phyloP scores from a whole-genome alignment of 495 filamentous ascomycete genomes.

The Penicillium paradoxum region DNA sequence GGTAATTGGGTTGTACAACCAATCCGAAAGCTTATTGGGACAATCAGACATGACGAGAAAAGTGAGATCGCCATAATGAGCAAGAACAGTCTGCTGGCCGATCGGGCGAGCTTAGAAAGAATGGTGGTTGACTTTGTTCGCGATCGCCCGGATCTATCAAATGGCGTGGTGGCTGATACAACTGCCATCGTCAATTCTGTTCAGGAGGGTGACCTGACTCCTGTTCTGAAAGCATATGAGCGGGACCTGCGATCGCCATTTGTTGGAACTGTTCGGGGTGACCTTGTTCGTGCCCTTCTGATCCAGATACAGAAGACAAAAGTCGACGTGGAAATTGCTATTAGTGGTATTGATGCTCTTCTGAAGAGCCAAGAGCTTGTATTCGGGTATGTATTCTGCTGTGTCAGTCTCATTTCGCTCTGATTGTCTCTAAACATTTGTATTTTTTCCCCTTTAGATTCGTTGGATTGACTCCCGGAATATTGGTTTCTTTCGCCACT shows the following conservation, averaged over 20 bases:
- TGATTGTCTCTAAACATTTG: conserved; percentile 15
- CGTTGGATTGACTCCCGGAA: conserved; percentile 83
- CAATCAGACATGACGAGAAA: conserved; percentile 83
- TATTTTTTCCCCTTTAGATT: conserved; percentile 46
- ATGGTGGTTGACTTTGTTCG: conserved; percentile 96
- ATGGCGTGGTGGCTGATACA: conserved; percentile 50
- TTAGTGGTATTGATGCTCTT: conserved; percentile 87
- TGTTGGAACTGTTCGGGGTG: conserved; percentile 70
- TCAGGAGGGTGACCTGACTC: conserved; percentile 85
- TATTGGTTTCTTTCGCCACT: conserved; percentile 74
- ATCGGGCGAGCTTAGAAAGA: conserved; percentile 84
- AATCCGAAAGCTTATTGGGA: conserved; percentile 72
- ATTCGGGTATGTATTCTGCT: conserved; percentile 58
- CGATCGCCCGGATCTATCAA: conserved; percentile 59
- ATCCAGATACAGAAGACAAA: conserved; percentile 99
- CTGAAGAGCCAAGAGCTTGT: conserved; percentile 95
- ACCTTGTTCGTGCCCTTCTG: conserved; percentile 82
- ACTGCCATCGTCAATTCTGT: conserved; percentile 69
- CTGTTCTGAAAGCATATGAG: conserved; percentile 86
- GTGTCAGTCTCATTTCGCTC: not conserved
- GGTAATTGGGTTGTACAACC: conserved; percentile 92
- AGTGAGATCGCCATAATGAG: conserved; percentile 96
- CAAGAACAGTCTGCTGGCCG: conserved; percentile 78
- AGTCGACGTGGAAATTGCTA: conserved; percentile 93
- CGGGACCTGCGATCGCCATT: conserved; percentile 76